Conservation (phyloP, 2,329 filamentous ascomycete genomes). For the Aspergillus costaricaensis region DNA sequence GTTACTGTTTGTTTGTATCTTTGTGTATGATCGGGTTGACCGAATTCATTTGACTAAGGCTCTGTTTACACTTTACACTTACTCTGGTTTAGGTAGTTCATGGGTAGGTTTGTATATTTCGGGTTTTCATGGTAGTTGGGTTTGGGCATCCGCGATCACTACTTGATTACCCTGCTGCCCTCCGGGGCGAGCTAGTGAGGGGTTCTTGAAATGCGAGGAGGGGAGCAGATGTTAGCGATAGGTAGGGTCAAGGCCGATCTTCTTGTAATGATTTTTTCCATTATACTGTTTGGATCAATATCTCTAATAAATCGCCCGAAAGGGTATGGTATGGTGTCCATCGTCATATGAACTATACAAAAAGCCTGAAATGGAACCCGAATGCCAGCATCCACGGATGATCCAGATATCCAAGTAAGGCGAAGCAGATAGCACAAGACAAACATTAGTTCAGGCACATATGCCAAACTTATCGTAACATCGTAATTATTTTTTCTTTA, state of each 20-base stretch:
- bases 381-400: neutral
- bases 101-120: neutral
- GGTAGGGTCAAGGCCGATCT: too few relatives aligned
- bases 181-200: too few relatives aligned
- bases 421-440: constrained; percentile 1
- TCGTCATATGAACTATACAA: too few relatives aligned
- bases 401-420: neutral
- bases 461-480: constrained; percentile 1
- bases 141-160: neutral
- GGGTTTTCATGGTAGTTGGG: neutral
- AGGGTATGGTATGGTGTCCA: neutral
- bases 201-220: too few relatives aligned
- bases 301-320: neutral
- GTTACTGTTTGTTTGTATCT: neutral
- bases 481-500: neutral
- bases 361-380: neutral
- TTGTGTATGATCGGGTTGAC: neutral
- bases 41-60: too few relatives aligned
- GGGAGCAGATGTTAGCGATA: too few relatives aligned
- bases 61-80: neutral
- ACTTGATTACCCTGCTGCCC: neutral
- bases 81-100: neutral
- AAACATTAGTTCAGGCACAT: constrained; percentile 1
- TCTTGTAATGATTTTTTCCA: too few relatives aligned
- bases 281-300: neutral